These are phyloP conservation scores for Exophiala oligosperma DNA, from an alignment of 2,329 filamentous ascomycete genomes.

Conservation along the genomic window DNA sequence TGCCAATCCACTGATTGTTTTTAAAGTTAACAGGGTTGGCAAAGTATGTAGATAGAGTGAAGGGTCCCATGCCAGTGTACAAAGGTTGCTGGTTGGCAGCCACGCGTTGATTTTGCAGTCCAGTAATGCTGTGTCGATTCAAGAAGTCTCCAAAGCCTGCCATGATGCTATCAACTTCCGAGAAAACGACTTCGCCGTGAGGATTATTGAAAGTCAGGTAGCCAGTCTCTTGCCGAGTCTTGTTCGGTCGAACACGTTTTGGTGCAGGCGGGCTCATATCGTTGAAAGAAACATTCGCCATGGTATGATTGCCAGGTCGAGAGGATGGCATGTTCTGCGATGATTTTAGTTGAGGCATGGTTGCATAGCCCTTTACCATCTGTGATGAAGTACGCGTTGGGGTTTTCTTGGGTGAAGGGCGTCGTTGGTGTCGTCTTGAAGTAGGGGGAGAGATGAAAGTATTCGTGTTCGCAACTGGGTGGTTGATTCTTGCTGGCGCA, in stretches of 20 bases:
- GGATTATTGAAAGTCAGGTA: too few relatives aligned
- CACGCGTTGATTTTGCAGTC: background rate
- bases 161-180: too few relatives aligned
- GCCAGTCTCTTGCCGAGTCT: too few relatives aligned
- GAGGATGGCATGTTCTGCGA: background rate
- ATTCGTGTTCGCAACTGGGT: background rate
- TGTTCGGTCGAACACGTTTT: too few relatives aligned
- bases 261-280: too few relatives aligned
- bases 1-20: slow-evolving; percentile 12
- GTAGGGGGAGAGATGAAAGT: background rate
- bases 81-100: background rate
- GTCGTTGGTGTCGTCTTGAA: background rate
- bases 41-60: background rate
- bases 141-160: background rate
- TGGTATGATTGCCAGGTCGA: background rate
- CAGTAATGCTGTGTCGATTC: background rate
- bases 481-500: background rate
- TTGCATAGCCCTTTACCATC: background rate
- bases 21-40: background rate
- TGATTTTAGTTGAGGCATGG: background rate
- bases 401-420: background rate
- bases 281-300: background rate
- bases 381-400: background rate
- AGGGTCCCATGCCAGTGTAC: background rate
- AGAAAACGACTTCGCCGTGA: background rate